phyloP scores from a whole-genome alignment of 2,329 filamentous ascomycete genomes.

The Graphiopsis chlorocephala region DNA sequence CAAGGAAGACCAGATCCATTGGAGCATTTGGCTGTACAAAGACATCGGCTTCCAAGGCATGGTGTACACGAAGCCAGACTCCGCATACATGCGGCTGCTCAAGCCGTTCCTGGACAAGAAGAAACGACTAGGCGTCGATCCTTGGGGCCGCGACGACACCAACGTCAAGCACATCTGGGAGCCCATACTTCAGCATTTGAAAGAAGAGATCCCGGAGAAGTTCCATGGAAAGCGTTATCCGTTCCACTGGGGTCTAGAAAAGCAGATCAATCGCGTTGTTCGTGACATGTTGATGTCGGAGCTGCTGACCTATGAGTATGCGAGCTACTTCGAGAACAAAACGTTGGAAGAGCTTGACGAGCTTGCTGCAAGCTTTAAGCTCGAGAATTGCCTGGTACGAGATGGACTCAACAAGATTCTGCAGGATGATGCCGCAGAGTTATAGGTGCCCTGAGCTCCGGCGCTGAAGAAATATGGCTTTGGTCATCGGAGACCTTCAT shows the following conservation, averaged over 20 bases:
- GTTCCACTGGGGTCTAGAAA: slow-evolving; percentile 18
- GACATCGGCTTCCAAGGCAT: slow-evolving; percentile 37
- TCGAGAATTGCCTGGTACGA: slow-evolving; percentile 53
- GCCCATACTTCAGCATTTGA: slow-evolving; percentile 30
- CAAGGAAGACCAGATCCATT: slow-evolving; percentile 51
- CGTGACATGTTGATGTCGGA: slow-evolving; percentile 20
- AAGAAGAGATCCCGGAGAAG: slow-evolving; percentile 44
- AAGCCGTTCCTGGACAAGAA: slow-evolving; percentile 56
- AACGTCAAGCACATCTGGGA: slow-evolving; percentile 42
- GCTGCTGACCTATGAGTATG: slow-evolving; percentile 50
- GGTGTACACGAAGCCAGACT: slow-evolving; percentile 24
- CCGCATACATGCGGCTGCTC: slow-evolving; percentile 47
- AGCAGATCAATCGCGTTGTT: slow-evolving; percentile 19
- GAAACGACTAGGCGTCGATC: slow-evolving; percentile 51
- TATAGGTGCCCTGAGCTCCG: background rate
- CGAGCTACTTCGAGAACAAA: slow-evolving; percentile 54
- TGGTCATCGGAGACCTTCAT: background rate
- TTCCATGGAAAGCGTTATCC: slow-evolving; percentile 19
- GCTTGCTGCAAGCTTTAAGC: slow-evolving; percentile 51
- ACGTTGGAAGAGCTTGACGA: slow-evolving; percentile 53
- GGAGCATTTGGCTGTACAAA: slow-evolving; percentile 51
- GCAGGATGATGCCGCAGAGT: slow-evolving; percentile 19
- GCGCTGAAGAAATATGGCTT: background rate
- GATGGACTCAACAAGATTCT: slow-evolving; percentile 52
- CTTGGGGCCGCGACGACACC: slow-evolving; percentile 47